A percentile compares a stretch with the other conserved stretches of the same genome.
phyloP scores from a whole-genome alignment of 768 basidiomycete species.

The Termitomyces titanicus region DNA sequence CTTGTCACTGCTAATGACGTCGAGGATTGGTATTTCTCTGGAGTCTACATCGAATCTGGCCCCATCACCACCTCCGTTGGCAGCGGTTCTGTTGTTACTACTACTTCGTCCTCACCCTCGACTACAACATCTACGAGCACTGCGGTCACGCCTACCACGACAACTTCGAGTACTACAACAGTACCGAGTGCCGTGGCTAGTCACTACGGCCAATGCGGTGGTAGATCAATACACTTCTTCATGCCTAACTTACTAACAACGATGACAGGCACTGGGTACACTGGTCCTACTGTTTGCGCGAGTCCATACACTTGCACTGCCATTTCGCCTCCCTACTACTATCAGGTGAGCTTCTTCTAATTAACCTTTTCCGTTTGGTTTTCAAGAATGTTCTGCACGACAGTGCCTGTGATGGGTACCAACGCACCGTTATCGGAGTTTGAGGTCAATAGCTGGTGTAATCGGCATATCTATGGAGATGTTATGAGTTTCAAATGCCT shows the following conservation, averaged over 20 bases:
- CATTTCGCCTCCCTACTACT: slow-evolving; percentile 51
- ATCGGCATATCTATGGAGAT: neutral
- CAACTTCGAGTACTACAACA: slow-evolving; percentile 17
- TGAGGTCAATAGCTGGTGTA: neutral
- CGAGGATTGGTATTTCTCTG: slow-evolving; percentile 59
- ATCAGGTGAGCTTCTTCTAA: slow-evolving; percentile 33
- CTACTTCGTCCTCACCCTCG: slow-evolving; percentile 12
- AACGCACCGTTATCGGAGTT: neutral
- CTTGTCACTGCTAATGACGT: slow-evolving; percentile 41
- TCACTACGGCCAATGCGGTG: slow-evolving; percentile 53
- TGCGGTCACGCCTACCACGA: slow-evolving; percentile 32
- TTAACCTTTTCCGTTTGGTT: neutral
- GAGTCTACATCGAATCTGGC: slow-evolving; percentile 57
- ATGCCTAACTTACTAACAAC: neutral
- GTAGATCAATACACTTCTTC: slow-evolving; percentile 17
- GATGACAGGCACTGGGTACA: slow-evolving; percentile 35
- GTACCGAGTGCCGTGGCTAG: slow-evolving; percentile 35
- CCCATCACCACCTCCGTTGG: slow-evolving; percentile 52
- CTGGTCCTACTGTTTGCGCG: slow-evolving; percentile 43
- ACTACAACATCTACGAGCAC: slow-evolving; percentile 24
- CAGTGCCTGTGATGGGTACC: slow-evolving; percentile 19
- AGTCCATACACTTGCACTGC: slow-evolving; percentile 39
- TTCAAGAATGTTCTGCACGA: neutral
- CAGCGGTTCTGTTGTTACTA: slow-evolving; percentile 15
- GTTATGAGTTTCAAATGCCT: neutral